Conservation (phyloP, 1,284 basidiomycete species). For the Microbotryum violaceum region DNA sequence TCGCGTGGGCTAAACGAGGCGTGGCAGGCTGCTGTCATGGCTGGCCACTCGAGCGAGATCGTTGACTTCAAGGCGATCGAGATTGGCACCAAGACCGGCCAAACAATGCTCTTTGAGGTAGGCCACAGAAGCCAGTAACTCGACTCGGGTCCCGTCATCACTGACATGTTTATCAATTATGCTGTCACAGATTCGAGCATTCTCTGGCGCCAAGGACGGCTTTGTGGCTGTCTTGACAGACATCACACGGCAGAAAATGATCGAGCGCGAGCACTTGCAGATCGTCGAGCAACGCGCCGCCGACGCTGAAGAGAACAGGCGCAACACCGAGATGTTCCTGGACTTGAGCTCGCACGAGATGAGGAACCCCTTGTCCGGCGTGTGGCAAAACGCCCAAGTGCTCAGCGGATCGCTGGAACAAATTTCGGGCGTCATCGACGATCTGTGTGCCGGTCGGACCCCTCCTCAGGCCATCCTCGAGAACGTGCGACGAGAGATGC, state of each 20-base stretch:
- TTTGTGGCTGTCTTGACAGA: conserved; percentile 36
- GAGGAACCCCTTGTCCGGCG: conserved; percentile 10
- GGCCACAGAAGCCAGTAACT: background rate
- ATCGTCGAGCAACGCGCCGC: conserved; percentile 29
- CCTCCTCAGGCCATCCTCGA: conserved; percentile 5
- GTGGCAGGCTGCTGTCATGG: conserved; percentile 13
- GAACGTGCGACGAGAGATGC: conserved; percentile 27
- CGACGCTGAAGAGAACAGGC: conserved; percentile 32
- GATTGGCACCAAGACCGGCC: conserved; percentile 22
- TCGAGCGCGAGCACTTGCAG: conserved; percentile 32
- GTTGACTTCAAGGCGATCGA: conserved; percentile 9
- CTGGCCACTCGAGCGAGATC: conserved; percentile 2
- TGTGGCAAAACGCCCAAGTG: conserved; percentile 33
- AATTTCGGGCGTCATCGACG: conserved; percentile 21
- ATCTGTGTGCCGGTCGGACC: conserved; percentile 8
- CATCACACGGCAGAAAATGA: conserved; percentile 31
- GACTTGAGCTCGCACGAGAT: conserved; percentile 21
- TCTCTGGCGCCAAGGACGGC: conserved; percentile 4
- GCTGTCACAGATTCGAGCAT: conserved; percentile 5
- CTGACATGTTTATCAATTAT: background rate
- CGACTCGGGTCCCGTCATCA: background rate
- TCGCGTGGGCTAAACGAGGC: conserved; percentile 4
- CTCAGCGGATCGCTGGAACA: conserved; percentile 24
- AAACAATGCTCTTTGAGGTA: conserved; percentile 21
- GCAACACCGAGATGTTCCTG: conserved; percentile 31